These are phyloP conservation scores for Neovahlkampfia damariscottae DNA, from an alignment of 78 protist genomes.

Conservation along the genomic window DNA sequence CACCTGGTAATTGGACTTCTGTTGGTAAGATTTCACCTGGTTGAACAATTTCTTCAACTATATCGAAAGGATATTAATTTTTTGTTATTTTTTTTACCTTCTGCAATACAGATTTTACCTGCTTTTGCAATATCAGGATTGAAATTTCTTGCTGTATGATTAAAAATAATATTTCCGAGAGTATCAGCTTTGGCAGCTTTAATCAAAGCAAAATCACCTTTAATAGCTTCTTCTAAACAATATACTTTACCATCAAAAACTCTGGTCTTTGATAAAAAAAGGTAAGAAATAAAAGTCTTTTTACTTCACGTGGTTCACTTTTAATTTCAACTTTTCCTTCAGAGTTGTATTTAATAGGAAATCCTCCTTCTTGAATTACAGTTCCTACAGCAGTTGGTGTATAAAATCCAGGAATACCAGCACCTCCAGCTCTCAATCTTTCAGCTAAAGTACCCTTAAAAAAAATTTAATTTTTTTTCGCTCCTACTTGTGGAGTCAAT, in stretches of 20 bases:
- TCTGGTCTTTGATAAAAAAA: neutral
- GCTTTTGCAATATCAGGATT: constrained; percentile 76
- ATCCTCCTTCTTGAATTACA: constrained; percentile 70
- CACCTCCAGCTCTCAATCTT: constrained; percentile 90
- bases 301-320: constrained; percentile 54
- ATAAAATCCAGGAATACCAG: constrained; percentile 95
- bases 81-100: constrained; percentile 32
- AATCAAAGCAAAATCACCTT: constrained; percentile 77
- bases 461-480: neutral
- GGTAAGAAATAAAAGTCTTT: neutral
- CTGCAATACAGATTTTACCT: constrained; percentile 71
- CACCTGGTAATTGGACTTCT: constrained; percentile 75
- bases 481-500: constrained; percentile 64
- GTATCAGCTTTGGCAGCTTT: constrained; percentile 86
- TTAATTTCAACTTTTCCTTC: constrained; percentile 52
- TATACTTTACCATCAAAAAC: constrained; percentile 41
- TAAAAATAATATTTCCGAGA: constrained; percentile 72
- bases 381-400: constrained; percentile 89
- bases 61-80: too few species aligned
- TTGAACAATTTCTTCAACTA: constrained; percentile 83
- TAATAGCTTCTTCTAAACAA: constrained; percentile 66
- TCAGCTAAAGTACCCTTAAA: constrained; percentile 93
- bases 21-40: constrained; percentile 67
- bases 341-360: constrained; percentile 64
- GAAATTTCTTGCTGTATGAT: constrained; percentile 78